Conservation (phyloP, 768 basidiomycete species). For the Tylopilus rubrobrunneus region DNA sequence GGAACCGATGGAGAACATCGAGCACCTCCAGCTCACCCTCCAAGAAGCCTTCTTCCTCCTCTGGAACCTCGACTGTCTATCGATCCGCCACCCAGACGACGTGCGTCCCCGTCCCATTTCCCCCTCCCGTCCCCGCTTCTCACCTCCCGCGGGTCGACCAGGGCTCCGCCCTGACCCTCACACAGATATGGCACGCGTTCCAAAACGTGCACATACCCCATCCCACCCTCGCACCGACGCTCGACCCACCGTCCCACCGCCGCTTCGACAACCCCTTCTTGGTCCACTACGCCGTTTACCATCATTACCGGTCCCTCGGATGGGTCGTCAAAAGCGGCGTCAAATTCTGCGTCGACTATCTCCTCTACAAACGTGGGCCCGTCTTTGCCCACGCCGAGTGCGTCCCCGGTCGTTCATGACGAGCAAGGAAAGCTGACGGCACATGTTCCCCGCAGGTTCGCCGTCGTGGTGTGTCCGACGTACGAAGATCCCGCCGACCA, state of each 20-base stretch:
- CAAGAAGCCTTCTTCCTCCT: slow-evolving; percentile 87
- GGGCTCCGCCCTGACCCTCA: slow-evolving; percentile 51
- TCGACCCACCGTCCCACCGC: slow-evolving; percentile 25
- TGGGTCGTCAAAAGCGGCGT: slow-evolving; percentile 96
- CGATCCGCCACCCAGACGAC: slow-evolving; percentile 58
- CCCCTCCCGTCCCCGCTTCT: background rate
- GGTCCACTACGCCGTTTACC: slow-evolving; percentile 84
- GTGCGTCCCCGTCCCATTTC: slow-evolving; percentile 39
- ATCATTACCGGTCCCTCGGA: slow-evolving; percentile 93
- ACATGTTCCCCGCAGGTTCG: slow-evolving; percentile 61
- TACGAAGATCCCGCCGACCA: slow-evolving; percentile 83
- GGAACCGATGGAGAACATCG: slow-evolving; percentile 64
- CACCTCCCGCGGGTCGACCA: slow-evolving; percentile 23
- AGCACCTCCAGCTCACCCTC: slow-evolving; percentile 87
- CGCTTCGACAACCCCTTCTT: slow-evolving; percentile 91
- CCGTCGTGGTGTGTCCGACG: slow-evolving; percentile 83
- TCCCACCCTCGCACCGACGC: slow-evolving; percentile 29
- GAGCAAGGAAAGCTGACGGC: background rate
- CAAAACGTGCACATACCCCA: slow-evolving; percentile 49
- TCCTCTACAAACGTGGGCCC: slow-evolving; percentile 91
- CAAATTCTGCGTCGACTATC: slow-evolving; percentile 96
- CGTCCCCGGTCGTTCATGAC: slow-evolving; percentile 25
- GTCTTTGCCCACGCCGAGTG: slow-evolving; percentile 96
- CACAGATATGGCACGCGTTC: slow-evolving; percentile 62
- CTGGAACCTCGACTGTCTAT: slow-evolving; percentile 82